Conservation (phyloP, 345 rosid genomes). For the Brassica carinata region DNA sequence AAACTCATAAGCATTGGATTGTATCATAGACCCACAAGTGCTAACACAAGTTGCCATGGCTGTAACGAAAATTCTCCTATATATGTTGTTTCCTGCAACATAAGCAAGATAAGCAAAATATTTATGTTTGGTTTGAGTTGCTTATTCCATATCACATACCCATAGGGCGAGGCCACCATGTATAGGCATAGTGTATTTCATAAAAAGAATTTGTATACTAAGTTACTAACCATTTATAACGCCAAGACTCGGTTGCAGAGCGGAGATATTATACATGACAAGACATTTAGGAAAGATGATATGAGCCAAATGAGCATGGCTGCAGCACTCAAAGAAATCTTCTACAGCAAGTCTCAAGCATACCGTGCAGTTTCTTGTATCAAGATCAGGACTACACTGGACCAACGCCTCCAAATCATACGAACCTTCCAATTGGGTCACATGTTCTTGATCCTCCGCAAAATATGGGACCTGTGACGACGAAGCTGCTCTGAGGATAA, state of each 20-base stretch:
- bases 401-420: conserved; percentile 23
- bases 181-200: background rate
- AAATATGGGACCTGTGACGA: conserved; percentile 23
- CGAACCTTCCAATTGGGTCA: conserved; percentile 17
- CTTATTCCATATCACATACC: background rate
- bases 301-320: background rate
- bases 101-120: background rate
- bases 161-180: background rate
- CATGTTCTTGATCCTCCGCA: conserved; percentile 10
- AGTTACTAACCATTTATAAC: conserved; percentile 11
- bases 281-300: conserved; percentile 30
- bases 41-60: background rate
- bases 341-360: background rate
- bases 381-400: conserved; percentile 37
- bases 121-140: background rate
- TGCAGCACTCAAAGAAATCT: background rate
- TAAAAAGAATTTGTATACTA: background rate
- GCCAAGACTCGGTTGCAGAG: conserved; percentile 19
- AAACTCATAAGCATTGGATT: background rate
- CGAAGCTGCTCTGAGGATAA: background rate
- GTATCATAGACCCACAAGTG: background rate
- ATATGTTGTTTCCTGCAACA: background rate
- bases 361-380: background rate
- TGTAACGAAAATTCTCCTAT: background rate
- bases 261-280: conserved; percentile 22